phyloP scores from a whole-genome alignment of 345 rosid species.

The Gossypium rotundifolium region DNA sequence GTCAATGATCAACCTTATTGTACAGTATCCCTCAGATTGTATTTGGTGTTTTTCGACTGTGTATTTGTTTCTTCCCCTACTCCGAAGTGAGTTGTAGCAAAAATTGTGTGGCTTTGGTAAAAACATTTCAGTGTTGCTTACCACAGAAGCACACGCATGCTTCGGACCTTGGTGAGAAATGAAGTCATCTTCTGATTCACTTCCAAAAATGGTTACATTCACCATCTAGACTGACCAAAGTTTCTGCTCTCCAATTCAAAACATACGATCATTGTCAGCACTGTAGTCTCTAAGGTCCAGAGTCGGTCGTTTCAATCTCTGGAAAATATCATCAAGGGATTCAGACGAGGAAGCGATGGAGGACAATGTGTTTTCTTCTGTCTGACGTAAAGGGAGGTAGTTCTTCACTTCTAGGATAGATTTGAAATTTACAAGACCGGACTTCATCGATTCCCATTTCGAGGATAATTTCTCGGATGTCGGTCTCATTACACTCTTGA shows the following conservation, averaged over 20 bases:
- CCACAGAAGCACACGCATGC: not conserved
- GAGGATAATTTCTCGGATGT: slow-evolving; percentile 35
- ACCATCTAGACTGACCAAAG: not conserved
- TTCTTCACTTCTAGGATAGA: slow-evolving; percentile 42
- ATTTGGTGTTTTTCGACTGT: not conserved
- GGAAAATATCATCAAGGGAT: slow-evolving; percentile 60
- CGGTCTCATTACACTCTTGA: slow-evolving; percentile 11
- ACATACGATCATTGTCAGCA: slow-evolving; percentile 18
- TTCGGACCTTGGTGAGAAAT: not conserved
- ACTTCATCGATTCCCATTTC: slow-evolving; percentile 63
- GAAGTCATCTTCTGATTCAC: not conserved
- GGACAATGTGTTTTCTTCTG: slow-evolving; percentile 25
- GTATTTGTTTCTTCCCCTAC: not conserved
- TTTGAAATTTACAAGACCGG: slow-evolving; percentile 49
- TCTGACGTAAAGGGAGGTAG: slow-evolving; percentile 41
- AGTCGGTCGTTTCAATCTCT: slow-evolving; percentile 50
- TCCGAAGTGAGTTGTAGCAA: not conserved
- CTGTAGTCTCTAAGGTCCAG: slow-evolving; percentile 20
- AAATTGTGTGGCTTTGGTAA: not conserved
- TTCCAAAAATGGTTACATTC: not conserved
- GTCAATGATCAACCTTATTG: not conserved
- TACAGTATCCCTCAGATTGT: not conserved
- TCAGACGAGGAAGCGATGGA: slow-evolving; percentile 35
- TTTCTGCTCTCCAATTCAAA: not conserved
- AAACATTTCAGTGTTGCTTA: not conserved